Evolutionary conservation across 2,329 filamentous ascomycete genomes (phyloP).

Genomic region (Neurospora sp.): DNA sequence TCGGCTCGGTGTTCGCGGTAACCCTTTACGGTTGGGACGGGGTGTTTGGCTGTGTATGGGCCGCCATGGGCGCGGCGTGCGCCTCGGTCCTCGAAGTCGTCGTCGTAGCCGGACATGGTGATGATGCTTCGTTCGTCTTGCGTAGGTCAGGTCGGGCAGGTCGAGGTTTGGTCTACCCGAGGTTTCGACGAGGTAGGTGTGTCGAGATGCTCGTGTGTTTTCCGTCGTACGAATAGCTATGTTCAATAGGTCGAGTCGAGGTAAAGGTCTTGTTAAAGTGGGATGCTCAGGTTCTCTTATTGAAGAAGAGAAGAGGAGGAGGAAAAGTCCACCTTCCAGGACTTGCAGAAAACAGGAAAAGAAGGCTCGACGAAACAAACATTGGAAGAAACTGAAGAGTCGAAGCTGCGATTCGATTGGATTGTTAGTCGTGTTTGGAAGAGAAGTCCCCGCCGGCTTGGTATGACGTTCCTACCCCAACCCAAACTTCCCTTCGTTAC

Average conservation of each 20-base stretch:
- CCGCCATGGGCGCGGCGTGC: slow-evolving; percentile 19
- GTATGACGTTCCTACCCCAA: background rate
- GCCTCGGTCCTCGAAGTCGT: slow-evolving; percentile 13
- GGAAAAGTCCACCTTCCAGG: background rate
- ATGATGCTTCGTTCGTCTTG: no score
- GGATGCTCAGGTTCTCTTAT: no score
- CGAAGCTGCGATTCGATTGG: background rate
- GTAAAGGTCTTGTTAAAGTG: background rate
- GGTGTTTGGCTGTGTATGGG: slow-evolving; percentile 33
- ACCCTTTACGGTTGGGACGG: slow-evolving; percentile 38
- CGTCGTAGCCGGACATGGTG: background rate
- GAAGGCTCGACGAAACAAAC: background rate
- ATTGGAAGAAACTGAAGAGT: background rate
- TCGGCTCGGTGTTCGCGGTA: slow-evolving; percentile 37
- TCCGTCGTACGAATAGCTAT: background rate
- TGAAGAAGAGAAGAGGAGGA: background rate
- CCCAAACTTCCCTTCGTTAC: background rate
- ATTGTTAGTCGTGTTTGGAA: background rate
- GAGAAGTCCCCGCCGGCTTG: background rate
- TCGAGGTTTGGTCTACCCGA: background rate
- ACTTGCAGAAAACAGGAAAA: background rate
- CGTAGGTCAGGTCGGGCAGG: background rate
- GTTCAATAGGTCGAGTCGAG: background rate
- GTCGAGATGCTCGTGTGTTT: background rate
- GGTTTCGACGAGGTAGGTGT: background rate